Base-by-base conservation (phyloP, 2,329 filamentous ascomycete species). In the Leptographium galeiforme region DNA sequence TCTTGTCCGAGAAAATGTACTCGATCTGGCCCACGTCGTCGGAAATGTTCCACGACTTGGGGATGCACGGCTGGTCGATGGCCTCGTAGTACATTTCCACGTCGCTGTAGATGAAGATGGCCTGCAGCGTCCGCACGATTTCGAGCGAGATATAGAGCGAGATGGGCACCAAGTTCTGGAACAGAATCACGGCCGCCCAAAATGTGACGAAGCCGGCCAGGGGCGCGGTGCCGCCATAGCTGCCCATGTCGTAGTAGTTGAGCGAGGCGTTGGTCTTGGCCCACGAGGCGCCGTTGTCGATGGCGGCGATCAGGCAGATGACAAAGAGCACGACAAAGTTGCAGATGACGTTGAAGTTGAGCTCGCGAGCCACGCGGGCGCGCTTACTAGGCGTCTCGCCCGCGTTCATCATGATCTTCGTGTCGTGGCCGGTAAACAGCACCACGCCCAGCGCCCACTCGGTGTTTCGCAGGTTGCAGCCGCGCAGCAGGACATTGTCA, bases 401-500 rank as follows among this genome's bases (percentile, higher is more conserved):
- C 33, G 93, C 87, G 66, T 98, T 98, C 72, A 96, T 86, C 93
- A 98, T 98, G 66, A 96, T 97, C 72, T 97, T 98, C 38, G 91
- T 95, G 66, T 98, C 91, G 63, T 90, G 83, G 38, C 93, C 93
- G 14, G 93, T 97, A 69, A 95, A 98, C 18, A 95, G 75, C 50
- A 97, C 91, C 4, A 98, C 79, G 52, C 90, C 93, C 7, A 98
- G 77, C 52, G 89, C 78, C 93, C 93, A 98, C 64, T 97, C 90
- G 0, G 93, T 98, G 67, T 97, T 98, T 59, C 90, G 82, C 49
- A 98, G 70, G 61, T 89, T 94, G 70, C 89, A 95, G 53, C 93
- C 93, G 73, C 93, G 86, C 46, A 98, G 81, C 34, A 98, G 78
- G 58, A 97, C 69, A 64, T 98, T 98, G 74, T 96, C 95, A 68